These are phyloP conservation scores for Fusarium algeriense DNA, from an alignment of 2,329 filamentous ascomycete species.

Conservation along the genomic window DNA sequence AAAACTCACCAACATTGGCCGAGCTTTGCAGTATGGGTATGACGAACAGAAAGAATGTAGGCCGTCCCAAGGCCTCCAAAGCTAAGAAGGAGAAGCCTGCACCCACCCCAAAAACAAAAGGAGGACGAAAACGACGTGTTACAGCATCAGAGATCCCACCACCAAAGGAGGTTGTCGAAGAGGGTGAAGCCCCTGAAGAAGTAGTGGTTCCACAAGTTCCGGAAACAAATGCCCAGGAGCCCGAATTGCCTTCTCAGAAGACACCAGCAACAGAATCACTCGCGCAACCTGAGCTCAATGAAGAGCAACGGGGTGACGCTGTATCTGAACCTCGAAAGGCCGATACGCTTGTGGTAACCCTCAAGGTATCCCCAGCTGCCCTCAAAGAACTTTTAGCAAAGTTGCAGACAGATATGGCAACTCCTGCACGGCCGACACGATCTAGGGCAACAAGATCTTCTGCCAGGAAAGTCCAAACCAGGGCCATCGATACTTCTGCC, in stretches of 20 bases:
- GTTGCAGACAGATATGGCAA: not conserved
- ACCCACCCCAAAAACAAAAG: constrained; percentile 11
- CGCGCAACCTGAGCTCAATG: not conserved
- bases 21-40: constrained; percentile 45
- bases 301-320: not conserved
- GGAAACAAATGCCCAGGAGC: not conserved
- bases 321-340: not conserved
- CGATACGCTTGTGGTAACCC: constrained; percentile 16
- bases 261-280: not conserved
- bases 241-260: not conserved
- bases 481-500: not conserved
- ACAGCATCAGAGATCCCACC: not conserved
- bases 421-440: constrained; percentile 23
- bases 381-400: constrained; percentile 4
- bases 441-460: constrained; percentile 27
- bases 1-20: constrained; percentile 37
- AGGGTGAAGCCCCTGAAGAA: not conserved
- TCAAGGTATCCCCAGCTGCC: constrained; percentile 23
- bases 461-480: constrained; percentile 11
- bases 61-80: constrained; percentile 42
- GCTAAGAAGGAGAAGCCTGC: constrained; percentile 23
- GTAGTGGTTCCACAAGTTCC: not conserved
- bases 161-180: not conserved
- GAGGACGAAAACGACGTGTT: constrained; percentile 6
- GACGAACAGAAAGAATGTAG: constrained; percentile 42